Conservation (phyloP, 768 basidiomycete genomes). For the Termitomyces sp. region DNA sequence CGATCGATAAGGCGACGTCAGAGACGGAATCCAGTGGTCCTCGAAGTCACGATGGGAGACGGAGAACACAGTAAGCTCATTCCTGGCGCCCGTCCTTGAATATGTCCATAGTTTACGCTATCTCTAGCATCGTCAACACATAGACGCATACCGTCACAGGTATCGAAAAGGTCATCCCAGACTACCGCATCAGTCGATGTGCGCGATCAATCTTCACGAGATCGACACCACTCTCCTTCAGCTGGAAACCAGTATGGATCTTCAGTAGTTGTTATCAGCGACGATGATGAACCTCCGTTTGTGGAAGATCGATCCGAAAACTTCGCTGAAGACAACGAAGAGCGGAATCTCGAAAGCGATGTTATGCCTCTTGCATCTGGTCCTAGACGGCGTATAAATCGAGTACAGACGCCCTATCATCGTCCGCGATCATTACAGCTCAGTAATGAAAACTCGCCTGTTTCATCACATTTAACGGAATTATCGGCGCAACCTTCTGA, state of each 20-base stretch:
- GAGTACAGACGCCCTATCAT: constrained; percentile 5
- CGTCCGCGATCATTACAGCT: background rate
- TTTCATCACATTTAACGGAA: constrained; percentile 32
- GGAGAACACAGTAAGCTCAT: background rate
- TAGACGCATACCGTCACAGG: background rate
- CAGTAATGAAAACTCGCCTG: background rate
- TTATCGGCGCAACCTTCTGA: constrained; percentile 24
- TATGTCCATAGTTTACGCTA: background rate
- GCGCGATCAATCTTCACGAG: background rate
- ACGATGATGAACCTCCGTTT: background rate
- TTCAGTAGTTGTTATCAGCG: background rate
- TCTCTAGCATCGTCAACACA: background rate
- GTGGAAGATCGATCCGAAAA: background rate
- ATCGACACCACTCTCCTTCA: background rate
- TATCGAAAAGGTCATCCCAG: background rate
- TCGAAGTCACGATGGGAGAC: background rate
- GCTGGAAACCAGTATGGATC: background rate
- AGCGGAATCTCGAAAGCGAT: too few relatives aligned
- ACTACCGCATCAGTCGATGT: background rate
- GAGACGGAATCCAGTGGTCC: background rate
- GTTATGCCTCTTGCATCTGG: background rate
- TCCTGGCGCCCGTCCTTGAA: background rate
- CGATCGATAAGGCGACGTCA: background rate
- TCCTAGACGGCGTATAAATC: background rate
- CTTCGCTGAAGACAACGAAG: background rate